Evolutionary conservation across 345 rosid genomes (phyloP).

Genomic region (Mercurialis annua): DNA sequence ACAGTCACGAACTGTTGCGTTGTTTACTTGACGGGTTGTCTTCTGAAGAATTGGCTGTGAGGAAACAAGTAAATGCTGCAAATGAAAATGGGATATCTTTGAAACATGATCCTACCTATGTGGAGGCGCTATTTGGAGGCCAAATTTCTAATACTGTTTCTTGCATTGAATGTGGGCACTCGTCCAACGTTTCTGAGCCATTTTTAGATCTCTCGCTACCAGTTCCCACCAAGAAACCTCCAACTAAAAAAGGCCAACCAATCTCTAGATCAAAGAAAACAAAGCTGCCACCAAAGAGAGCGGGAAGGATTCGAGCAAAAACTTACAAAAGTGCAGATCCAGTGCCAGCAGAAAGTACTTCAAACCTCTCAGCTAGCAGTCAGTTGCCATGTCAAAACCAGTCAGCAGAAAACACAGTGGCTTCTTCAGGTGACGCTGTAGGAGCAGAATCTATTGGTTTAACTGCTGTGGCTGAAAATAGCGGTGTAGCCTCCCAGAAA

Average conservation of each 20-base stretch:
- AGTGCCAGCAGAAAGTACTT: constrained; percentile 25
- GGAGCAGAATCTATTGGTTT: constrained; percentile 23
- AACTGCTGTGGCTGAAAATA: constrained; percentile 22
- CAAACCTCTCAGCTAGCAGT: constrained; percentile 28
- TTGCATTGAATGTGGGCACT: constrained; percentile 81
- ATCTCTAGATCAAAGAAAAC: constrained; percentile 62
- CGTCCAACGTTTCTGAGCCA: constrained; percentile 86
- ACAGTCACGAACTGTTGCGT: constrained; percentile 87
- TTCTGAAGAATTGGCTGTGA: constrained; percentile 60
- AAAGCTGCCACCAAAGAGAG: constrained; percentile 64
- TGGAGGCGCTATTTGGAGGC: constrained; percentile 84
- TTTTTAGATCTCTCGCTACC: constrained; percentile 93
- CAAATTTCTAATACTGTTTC: constrained; percentile 77
- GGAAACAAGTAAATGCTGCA: constrained; percentile 42
- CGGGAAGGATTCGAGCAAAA: constrained; percentile 43
- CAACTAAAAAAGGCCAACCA: constrained; percentile 51
- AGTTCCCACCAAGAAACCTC: constrained; percentile 75
- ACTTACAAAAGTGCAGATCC: constrained; percentile 40
- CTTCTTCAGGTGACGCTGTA: constrained; percentile 31
- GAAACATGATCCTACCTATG: constrained; percentile 49
- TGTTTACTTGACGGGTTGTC: constrained; percentile 83
- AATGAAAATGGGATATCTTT: constrained; percentile 30
- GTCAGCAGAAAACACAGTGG: constrained; percentile 21
- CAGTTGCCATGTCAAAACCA: constrained; percentile 23
- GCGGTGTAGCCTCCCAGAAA: constrained; percentile 31